These are phyloP conservation scores for Trichoderma harzianum DNA, from an alignment of 2,329 filamentous ascomycete species.

Conservation along the genomic window DNA sequence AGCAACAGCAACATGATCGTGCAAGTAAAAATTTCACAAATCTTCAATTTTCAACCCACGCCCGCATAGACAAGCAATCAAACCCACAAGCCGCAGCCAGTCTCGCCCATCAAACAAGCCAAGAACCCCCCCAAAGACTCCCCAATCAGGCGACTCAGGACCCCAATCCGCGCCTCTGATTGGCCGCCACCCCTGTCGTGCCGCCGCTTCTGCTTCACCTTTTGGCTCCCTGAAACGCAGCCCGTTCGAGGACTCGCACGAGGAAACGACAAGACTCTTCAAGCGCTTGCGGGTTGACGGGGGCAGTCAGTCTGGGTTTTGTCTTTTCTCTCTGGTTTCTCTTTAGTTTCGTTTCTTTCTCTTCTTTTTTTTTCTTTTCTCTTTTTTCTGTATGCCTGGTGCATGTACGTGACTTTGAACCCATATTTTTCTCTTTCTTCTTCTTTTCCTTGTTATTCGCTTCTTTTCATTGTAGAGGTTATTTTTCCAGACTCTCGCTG, in stretches of 20 bases:
- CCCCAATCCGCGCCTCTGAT: constrained; percentile 8
- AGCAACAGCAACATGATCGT: background rate
- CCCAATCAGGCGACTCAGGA: constrained; percentile 19
- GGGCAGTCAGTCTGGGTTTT: background rate
- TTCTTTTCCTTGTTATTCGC: background rate
- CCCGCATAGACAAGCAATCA: background rate
- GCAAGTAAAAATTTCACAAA: background rate
- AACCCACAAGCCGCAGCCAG: background rate
- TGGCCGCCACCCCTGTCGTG: constrained; percentile 1
- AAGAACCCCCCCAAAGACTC: background rate
- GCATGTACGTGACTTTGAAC: background rate
- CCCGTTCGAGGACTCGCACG: constrained; percentile 4
- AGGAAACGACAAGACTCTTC: background rate
- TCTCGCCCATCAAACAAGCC: background rate
- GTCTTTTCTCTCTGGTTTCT: background rate
- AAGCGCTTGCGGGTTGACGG: background rate
- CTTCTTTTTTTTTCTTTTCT: background rate
- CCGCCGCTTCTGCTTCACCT: constrained; percentile 17
- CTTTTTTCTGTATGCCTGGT: background rate
- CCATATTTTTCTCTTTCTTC: background rate
- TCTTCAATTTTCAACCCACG: background rate
- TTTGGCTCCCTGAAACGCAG: constrained; percentile 16
- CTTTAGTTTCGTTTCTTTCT: background rate
- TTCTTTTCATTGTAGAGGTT: background rate
- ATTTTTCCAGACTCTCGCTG: background rate